These are phyloP conservation scores for Wilcoxina mikolae DNA, from an alignment of 495 filamentous ascomycete species.

Conservation along the genomic window DNA sequence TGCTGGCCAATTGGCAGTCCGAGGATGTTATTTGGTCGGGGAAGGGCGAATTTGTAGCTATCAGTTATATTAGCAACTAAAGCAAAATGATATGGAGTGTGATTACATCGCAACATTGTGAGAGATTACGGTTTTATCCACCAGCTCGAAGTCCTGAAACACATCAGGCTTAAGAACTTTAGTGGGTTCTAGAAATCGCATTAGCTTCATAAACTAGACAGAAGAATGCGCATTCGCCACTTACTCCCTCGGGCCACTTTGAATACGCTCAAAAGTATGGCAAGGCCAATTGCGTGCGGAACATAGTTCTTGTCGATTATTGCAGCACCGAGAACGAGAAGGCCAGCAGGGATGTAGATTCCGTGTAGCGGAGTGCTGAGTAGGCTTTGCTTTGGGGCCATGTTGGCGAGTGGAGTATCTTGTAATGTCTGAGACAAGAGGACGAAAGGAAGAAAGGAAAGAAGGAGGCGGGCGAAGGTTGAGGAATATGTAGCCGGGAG, in stretches of 20 bases:
- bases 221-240: constrained; percentile 17
- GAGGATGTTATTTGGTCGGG: constrained; percentile 58
- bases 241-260: constrained; percentile 50
- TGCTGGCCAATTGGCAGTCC: constrained; percentile 95
- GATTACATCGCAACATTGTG: constrained; percentile 87
- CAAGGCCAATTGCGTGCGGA: constrained; percentile 52
- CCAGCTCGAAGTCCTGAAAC: constrained; percentile 80
- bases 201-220: background rate
- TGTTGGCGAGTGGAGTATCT: background rate
- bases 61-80: background rate
- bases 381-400: background rate
- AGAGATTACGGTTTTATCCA: constrained; percentile 80
- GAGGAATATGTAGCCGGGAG: background rate
- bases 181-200: constrained; percentile 33
- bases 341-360: constrained; percentile 71
- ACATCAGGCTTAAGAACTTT: constrained; percentile 73
- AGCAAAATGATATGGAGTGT: background rate
- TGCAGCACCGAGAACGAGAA: constrained; percentile 59
- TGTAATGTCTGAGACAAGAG: background rate
- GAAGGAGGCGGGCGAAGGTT: background rate
- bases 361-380: constrained; percentile 41
- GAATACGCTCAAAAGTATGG: constrained; percentile 43
- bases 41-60: constrained; percentile 80
- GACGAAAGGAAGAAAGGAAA: background rate
- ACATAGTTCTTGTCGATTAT: constrained; percentile 68